Conservation (phyloP, 2,329 filamentous ascomycete genomes). For the Gaeumannomyces sp. region DNA sequence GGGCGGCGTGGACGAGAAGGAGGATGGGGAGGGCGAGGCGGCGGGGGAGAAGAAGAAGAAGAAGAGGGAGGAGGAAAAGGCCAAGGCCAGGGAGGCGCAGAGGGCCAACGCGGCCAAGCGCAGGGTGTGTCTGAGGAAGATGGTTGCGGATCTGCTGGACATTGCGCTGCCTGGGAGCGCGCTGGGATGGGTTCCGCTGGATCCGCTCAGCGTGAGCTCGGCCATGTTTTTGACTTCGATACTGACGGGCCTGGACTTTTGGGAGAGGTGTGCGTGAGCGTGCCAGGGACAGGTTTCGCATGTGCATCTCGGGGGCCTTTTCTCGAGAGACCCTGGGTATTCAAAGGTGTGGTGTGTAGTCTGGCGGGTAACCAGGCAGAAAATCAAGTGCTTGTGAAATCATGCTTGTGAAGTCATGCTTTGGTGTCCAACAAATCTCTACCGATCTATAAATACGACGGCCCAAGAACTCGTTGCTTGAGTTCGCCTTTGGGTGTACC, state of each 20-base stretch:
- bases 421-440: neutral
- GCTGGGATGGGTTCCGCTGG: conserved; percentile 53
- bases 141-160: conserved; percentile 55
- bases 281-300: no score
- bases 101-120: conserved; percentile 15
- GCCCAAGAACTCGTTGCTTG: neutral
- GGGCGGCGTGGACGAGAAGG: conserved; percentile 16
- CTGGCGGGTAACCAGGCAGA: neutral
- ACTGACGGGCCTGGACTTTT: conserved; percentile 54
- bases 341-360: neutral
- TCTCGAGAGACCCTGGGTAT: no score
- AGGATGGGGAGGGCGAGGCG: conserved; percentile 25
- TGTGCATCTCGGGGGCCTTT: no score
- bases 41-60: conserved; percentile 27
- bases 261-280: conserved; percentile 42
- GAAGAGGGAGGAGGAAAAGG: conserved; percentile 28
- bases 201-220: conserved; percentile 46
- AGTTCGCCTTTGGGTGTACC: neutral
- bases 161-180: conserved; percentile 53
- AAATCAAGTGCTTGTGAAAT: neutral
- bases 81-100: conserved; percentile 20
- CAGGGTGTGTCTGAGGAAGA: conserved; percentile 14
- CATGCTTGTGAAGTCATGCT: neutral
- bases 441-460: neutral
- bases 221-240: conserved; percentile 57